phyloP scores from a whole-genome alignment of 2,329 filamentous ascomycete genomes.

The Sclerotiophoma versabilis region DNA sequence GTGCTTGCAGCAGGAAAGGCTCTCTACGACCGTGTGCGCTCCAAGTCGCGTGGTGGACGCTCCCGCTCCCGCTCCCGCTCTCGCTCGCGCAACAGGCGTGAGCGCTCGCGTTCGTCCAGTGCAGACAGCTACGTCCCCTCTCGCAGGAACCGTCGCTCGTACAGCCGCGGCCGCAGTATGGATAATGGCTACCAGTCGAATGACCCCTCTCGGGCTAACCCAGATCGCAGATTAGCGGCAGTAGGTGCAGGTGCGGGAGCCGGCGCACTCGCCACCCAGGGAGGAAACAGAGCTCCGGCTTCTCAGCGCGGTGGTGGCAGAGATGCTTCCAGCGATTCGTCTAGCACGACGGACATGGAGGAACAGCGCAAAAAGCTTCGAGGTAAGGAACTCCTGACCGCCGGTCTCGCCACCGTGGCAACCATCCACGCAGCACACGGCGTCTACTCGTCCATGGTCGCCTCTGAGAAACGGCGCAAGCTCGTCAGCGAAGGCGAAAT shows the following conservation, averaged over 20 bases:
- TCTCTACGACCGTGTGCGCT: conserved; percentile 62
- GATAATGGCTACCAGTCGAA: conserved; percentile 49
- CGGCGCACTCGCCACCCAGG: conserved; percentile 41
- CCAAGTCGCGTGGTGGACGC: conserved; percentile 59
- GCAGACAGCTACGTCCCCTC: conserved; percentile 60
- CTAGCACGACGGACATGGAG: conserved; percentile 69
- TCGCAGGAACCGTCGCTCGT: conserved; percentile 51
- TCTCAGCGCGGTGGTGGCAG: conserved; percentile 24
- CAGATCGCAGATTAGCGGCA: conserved; percentile 49
- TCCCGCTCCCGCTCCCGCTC: conserved; percentile 52
- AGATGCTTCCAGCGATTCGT: conserved; percentile 48
- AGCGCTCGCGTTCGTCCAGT: conserved; percentile 55
- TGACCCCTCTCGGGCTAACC: conserved; percentile 43
- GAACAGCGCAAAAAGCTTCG: conserved; percentile 68
- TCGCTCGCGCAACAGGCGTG: conserved; percentile 55
- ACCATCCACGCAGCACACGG: conserved; percentile 74
- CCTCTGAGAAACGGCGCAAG: conserved; percentile 66
- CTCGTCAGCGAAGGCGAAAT: conserved; percentile 70
- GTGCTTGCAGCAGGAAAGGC: conserved; percentile 60
- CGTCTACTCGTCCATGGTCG: conserved; percentile 69
- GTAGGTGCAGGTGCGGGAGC: conserved; percentile 45
- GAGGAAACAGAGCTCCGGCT: conserved; percentile 23
- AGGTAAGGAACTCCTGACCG: conserved; percentile 71
- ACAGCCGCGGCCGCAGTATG: conserved; percentile 51
- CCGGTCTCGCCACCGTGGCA: conserved; percentile 70